Conservation (phyloP, 2,329 filamentous ascomycete genomes). For the Aspergillus awamori region DNA sequence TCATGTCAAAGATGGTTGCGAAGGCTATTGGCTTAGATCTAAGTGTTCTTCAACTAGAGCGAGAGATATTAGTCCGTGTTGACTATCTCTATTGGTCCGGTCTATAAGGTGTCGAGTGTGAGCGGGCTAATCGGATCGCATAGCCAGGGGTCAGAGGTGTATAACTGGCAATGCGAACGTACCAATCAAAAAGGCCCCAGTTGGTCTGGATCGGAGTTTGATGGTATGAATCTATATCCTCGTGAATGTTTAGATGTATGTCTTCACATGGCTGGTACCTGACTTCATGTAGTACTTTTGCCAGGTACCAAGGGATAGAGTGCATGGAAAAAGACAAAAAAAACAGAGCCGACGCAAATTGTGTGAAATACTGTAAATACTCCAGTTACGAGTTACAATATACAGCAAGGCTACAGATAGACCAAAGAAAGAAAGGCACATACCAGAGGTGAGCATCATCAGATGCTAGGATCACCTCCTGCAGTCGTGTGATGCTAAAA, state of each 20-base stretch:
- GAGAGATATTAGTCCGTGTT: background rate
- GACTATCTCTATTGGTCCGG: background rate
- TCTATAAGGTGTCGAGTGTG: background rate
- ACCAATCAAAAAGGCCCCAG: background rate
- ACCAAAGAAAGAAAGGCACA: constrained; percentile 2
- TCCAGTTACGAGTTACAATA: background rate
- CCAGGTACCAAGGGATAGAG: background rate
- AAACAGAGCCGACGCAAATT: background rate
- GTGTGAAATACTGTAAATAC: background rate
- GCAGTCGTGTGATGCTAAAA: constrained; percentile 25
- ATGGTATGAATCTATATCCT: background rate
- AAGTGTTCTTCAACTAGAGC: background rate
- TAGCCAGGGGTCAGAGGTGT: background rate
- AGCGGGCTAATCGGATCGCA: background rate
- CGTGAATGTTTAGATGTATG: background rate
- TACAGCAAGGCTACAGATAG: background rate
- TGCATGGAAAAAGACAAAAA: background rate
- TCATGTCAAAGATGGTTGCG: background rate
- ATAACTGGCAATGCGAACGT: background rate
- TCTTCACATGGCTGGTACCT: background rate
- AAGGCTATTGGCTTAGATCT: background rate
- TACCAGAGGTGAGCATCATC: constrained; percentile 10
- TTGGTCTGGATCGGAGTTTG: background rate
- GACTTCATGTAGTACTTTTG: constrained; percentile 7
- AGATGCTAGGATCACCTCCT: constrained; percentile 8